A percentile compares a stretch with the other conserved stretches of the same genome.
phyloP scores from a whole-genome alignment of 768 basidiomycete genomes.

The Pulveroboletus sp. region DNA sequence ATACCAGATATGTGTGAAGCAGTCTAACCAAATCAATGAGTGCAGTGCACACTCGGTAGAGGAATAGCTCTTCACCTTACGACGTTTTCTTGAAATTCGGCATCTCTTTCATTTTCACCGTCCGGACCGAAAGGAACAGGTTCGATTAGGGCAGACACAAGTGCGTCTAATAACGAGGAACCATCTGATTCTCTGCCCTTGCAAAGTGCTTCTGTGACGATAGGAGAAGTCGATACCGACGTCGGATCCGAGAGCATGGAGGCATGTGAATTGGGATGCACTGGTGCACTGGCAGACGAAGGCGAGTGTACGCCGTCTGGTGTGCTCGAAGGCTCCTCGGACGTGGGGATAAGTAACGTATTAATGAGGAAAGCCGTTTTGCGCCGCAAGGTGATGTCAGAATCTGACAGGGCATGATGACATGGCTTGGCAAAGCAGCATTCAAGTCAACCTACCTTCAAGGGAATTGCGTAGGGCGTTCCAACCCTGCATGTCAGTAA shows the following conservation, averaged over 20 bases:
- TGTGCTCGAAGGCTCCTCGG: conserved; percentile 7
- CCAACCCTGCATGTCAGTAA: conserved; percentile 64
- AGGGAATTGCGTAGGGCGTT: conserved; percentile 53
- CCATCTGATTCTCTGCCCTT: conserved; percentile 29
- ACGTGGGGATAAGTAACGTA: conserved; percentile 57
- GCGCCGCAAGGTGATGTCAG: conserved; percentile 72
- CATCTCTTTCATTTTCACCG: conserved; percentile 61
- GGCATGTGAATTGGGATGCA: conserved; percentile 76
- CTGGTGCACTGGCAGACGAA: conserved; percentile 29
- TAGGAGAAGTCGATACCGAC: conserved; percentile 48
- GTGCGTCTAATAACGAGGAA: conserved; percentile 41
- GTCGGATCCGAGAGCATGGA: conserved; percentile 54
- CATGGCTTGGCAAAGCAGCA: background rate
- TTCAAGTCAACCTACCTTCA: conserved; percentile 43
- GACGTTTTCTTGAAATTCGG: conserved; percentile 65
- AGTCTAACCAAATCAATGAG: conserved; percentile 33
- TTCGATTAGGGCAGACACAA: conserved; percentile 50
- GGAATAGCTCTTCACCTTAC: conserved; percentile 40
- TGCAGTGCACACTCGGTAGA: background rate
- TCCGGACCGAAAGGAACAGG: conserved; percentile 67
- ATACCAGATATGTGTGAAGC: conserved; percentile 49
- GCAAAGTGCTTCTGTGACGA: conserved; percentile 48
- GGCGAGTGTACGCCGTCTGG: conserved; percentile 20
- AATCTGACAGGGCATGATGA: conserved; percentile 46
- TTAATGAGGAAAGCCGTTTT: conserved; percentile 79